phyloP scores from a whole-genome alignment of 108 stramenopile species.

The Cyclotella choctawhatcheeana region DNA sequence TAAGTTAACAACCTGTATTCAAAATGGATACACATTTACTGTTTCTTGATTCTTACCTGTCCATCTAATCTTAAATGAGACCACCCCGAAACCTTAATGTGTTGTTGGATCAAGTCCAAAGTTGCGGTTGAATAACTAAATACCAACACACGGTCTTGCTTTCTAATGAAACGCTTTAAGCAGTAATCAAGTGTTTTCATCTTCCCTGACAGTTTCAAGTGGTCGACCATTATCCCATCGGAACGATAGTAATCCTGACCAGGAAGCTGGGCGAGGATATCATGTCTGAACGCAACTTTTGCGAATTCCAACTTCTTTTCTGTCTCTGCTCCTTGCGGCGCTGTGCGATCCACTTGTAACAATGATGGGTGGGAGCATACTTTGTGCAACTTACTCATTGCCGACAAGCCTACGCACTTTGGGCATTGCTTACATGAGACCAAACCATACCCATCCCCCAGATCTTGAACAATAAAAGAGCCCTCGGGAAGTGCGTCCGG shows the following conservation, averaged over 20 bases:
- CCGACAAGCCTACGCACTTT: constrained; percentile 64
- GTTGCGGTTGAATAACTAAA: constrained; percentile 92
- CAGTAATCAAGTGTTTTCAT: constrained; percentile 67
- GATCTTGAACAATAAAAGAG: constrained; percentile 35
- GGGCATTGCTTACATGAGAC: constrained; percentile 62
- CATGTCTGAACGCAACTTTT: constrained; percentile 68
- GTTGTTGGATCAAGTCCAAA: constrained; percentile 85
- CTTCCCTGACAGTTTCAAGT: constrained; percentile 81
- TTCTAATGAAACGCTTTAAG: constrained; percentile 41
- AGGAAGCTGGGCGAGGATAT: constrained; percentile 66
- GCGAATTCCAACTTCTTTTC: constrained; percentile 76
- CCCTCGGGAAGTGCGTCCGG: constrained; percentile 13
- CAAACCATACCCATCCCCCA: neutral
- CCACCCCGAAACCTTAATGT: constrained; percentile 63
- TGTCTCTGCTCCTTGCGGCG: constrained; percentile 44
- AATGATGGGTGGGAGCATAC: constrained; percentile 77
- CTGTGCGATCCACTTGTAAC: constrained; percentile 66
- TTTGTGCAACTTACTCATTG: constrained; percentile 67
- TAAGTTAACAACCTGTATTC: too few species aligned
- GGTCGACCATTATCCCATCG: constrained; percentile 78
- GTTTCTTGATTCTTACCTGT: constrained; percentile 25
- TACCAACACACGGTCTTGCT: constrained; percentile 71
- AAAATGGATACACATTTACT: neutral
- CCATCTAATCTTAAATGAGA: constrained; percentile 90
- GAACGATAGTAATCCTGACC: constrained; percentile 59